phyloP scores from a whole-genome alignment of 2,329 filamentous ascomycete species.

The Colletotrichum lupini region DNA sequence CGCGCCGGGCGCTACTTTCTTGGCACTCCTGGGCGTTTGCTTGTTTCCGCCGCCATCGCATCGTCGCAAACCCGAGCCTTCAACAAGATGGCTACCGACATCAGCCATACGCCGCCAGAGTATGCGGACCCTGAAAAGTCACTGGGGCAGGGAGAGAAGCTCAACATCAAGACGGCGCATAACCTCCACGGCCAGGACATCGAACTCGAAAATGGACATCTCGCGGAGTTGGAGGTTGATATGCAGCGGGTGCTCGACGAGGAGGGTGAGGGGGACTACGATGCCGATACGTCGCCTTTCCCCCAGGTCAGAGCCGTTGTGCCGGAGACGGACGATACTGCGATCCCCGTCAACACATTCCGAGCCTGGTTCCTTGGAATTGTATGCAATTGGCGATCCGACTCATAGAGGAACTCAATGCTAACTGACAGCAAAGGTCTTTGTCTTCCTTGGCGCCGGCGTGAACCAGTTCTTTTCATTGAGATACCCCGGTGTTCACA shows the following conservation, averaged over 20 bases:
- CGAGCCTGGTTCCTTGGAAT: slow-evolving; percentile 56
- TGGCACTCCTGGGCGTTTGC: slow-evolving; percentile 17
- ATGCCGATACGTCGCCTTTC: slow-evolving; percentile 44
- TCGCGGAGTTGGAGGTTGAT: slow-evolving; percentile 29
- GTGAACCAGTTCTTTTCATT: slow-evolving; percentile 54
- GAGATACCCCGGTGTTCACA: slow-evolving; percentile 51
- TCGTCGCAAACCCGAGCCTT: not conserved
- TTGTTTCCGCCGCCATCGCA: not conserved
- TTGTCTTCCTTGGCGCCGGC: slow-evolving; percentile 40
- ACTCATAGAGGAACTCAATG: not conserved
- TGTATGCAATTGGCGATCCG: slow-evolving; percentile 47
- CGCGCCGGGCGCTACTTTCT: slow-evolving; percentile 32
- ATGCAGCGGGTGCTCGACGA: slow-evolving; percentile 20
- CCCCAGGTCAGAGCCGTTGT: slow-evolving; percentile 52
- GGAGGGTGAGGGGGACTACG: slow-evolving; percentile 20
- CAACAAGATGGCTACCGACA: slow-evolving; percentile 16
- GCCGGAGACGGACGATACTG: slow-evolving; percentile 49
- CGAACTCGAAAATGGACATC: slow-evolving; percentile 31
- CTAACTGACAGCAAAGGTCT: slow-evolving; percentile 34
- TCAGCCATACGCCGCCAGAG: slow-evolving; percentile 12
- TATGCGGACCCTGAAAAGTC: slow-evolving; percentile 25
- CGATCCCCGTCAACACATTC: slow-evolving; percentile 49
- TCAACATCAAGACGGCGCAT: slow-evolving; percentile 20
- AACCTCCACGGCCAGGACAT: slow-evolving; percentile 16
- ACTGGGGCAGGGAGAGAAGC: not conserved